Evolutionary conservation across 176 grass and related monocot species (phyloP).

Genomic region (barley (Hordeum vulgare)): DNA sequence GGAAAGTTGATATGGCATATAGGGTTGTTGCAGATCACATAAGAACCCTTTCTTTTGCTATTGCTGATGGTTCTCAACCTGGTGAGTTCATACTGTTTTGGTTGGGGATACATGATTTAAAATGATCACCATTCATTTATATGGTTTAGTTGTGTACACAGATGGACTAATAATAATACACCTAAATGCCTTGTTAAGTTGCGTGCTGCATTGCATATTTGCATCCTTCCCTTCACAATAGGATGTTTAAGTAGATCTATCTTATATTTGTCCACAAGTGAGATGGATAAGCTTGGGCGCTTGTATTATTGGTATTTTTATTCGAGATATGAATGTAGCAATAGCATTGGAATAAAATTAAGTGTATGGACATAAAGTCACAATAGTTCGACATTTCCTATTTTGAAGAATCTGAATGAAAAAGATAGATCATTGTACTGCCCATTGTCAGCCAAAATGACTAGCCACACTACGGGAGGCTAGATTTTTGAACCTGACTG

Average conservation of each 20-base stretch:
- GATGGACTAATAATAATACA: not conserved
- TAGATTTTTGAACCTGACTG: not conserved
- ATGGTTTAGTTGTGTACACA: not conserved
- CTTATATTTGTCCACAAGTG: not conserved
- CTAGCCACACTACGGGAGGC: not conserved
- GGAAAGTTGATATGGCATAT: constrained; percentile 89
- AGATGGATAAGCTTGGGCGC: not conserved
- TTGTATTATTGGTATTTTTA: no score
- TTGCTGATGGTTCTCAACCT: constrained; percentile 82
- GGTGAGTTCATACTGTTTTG: constrained; percentile 33
- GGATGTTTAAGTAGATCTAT: not conserved
- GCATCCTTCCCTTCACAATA: not conserved
- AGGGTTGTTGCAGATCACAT: constrained; percentile 94
- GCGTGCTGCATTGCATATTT: no score
- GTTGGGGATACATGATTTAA: not conserved
- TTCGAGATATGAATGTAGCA: not conserved
- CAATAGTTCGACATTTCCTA: not conserved
- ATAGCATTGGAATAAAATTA: not conserved
- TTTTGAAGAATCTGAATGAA: not conserved
- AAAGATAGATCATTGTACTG: not conserved
- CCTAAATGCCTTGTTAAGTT: no score
- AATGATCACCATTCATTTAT: not conserved
- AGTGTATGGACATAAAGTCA: not conserved
- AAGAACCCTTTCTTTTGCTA: constrained; percentile 78
- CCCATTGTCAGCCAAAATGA: not conserved